Conservation (phyloP, 1,139 yeast species). For the Geotrichum restrictum region DNA sequence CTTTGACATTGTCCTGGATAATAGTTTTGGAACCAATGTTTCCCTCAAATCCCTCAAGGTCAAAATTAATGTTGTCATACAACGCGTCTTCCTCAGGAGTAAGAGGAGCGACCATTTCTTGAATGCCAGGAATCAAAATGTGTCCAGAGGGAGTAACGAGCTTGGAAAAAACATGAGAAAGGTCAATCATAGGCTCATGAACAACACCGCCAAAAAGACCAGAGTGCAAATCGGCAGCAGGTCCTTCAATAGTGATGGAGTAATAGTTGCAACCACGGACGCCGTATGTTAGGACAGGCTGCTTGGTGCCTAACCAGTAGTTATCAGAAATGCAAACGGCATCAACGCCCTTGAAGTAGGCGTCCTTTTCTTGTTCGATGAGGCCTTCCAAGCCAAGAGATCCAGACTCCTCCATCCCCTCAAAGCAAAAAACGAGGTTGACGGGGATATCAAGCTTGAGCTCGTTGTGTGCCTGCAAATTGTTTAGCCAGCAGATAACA, state of each 20-base stretch:
- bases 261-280: slow-evolving; percentile 95
- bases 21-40: slow-evolving; percentile 87
- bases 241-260: slow-evolving; percentile 76
- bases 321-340: slow-evolving; percentile 96
- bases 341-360: slow-evolving; percentile 81
- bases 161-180: slow-evolving; percentile 66
- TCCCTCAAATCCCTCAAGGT: slow-evolving; percentile 75
- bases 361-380: slow-evolving; percentile 70
- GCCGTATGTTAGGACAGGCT: slow-evolving; percentile 96
- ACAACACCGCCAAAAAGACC: slow-evolving; percentile 97
- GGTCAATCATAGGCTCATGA: slow-evolving; percentile 96
- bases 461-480: slow-evolving; percentile 81
- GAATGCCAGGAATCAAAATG: slow-evolving; percentile 80
- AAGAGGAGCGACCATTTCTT: slow-evolving; percentile 92
- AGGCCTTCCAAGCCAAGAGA: slow-evolving; percentile 84
- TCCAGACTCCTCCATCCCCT: slow-evolving; percentile 99
- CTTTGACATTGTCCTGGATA: slow-evolving; percentile 70
- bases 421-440: slow-evolving; percentile 86
- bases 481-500: slow-evolving; percentile 93
- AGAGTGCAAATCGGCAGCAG: slow-evolving; percentile 94
- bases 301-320: slow-evolving; percentile 96
- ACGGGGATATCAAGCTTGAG: slow-evolving; percentile 88
- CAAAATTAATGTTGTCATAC: slow-evolving; percentile 82
- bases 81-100: slow-evolving; percentile 70
- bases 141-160: slow-evolving; percentile 73